phyloP scores from a whole-genome alignment of 1,284 basidiomycete genomes.

The Ganoderma meredithae region DNA sequence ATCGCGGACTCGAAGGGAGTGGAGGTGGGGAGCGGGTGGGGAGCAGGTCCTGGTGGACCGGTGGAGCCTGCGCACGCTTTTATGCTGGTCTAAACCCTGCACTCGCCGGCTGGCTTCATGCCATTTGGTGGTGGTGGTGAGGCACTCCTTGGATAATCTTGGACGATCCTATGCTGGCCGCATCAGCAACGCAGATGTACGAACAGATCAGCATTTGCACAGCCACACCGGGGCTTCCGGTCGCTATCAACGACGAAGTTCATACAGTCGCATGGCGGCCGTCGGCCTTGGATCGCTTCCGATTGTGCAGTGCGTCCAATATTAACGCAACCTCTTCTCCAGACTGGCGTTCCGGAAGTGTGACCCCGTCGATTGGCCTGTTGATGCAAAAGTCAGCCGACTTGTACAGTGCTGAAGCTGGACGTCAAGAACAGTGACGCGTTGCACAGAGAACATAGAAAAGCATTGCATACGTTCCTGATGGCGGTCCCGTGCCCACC shows the following conservation, averaged over 20 bases:
- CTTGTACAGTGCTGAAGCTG: too few relatives aligned
- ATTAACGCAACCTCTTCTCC: background rate
- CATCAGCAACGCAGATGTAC: background rate
- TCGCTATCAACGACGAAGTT: background rate
- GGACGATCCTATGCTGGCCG: background rate
- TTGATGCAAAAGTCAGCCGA: background rate
- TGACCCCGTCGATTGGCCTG: background rate
- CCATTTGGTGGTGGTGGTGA: background rate
- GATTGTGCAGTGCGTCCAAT: background rate
- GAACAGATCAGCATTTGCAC: background rate
- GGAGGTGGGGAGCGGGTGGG: background rate
- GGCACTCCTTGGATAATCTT: background rate
- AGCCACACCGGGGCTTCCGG: background rate
- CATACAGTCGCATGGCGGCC: background rate
- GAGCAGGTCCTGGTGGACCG: background rate
- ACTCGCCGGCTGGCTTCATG: too few relatives aligned
- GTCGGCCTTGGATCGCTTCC: background rate
- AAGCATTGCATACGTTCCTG: background rate
- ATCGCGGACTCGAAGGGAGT: background rate
- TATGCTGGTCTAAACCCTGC: background rate
- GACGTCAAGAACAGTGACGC: background rate
- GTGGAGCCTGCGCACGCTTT: background rate
- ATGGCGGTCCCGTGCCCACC: background rate
- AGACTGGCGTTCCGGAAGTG: background rate
- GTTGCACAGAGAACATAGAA: background rate